These are phyloP conservation scores for Neurospora sp. DNA, from an alignment of 2,329 filamentous ascomycete species.

Conservation along the genomic window DNA sequence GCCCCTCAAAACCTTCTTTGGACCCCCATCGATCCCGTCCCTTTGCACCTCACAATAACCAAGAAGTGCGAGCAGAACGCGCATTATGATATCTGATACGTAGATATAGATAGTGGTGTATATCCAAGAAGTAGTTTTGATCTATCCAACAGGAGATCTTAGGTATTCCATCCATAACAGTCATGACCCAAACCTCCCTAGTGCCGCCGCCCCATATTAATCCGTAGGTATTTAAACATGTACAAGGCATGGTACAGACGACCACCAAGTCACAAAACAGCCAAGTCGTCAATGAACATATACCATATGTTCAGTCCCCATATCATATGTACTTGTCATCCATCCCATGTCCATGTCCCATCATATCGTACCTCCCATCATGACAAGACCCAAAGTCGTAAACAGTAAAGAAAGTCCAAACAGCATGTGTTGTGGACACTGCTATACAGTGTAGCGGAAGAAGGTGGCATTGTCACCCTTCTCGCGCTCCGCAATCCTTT, in stretches of 20 bases:
- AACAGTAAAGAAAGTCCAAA: background rate
- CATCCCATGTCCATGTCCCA: background rate
- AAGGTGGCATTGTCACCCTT: constrained; percentile 47
- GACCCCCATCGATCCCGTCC: background rate
- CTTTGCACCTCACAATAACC: background rate
- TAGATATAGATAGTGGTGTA: background rate
- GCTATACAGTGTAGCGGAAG: constrained; percentile 41
- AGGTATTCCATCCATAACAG: background rate
- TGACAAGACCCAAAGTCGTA: background rate
- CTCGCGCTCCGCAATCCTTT: constrained; percentile 41
- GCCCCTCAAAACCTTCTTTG: background rate
- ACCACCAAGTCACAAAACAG: background rate
- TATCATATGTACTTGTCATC: background rate
- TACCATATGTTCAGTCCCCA: background rate
- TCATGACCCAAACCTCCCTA: background rate
- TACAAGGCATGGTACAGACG: background rate
- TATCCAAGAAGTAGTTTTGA: background rate
- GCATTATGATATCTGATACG: accelerated
- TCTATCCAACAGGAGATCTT: background rate
- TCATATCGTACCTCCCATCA: background rate
- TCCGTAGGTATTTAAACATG: no score
- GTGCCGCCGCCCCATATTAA: background rate
- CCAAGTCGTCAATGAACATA: background rate
- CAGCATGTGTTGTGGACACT: background rate
- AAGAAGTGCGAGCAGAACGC: background rate